phyloP scores from a whole-genome alignment of 208 protist species.

The Herpetomonas samuelpessoai region DNA sequence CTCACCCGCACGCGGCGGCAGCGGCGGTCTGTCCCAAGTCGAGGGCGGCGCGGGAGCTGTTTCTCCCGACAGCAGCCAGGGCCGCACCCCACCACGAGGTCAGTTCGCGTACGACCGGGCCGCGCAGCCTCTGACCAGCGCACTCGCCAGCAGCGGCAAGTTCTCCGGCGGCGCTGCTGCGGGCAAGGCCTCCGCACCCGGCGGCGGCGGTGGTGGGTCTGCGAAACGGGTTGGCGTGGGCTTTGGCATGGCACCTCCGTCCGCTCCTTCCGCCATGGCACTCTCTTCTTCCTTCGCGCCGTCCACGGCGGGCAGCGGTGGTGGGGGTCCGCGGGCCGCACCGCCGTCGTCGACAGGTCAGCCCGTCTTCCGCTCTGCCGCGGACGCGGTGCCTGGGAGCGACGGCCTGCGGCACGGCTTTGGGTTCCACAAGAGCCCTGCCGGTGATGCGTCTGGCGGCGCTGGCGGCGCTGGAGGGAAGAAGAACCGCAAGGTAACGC shows the following conservation, averaged over 20 bases:
- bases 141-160: neutral
- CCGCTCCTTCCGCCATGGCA: too few relatives aligned
- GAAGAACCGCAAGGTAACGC: conserved; percentile 44
- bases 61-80: too few relatives aligned
- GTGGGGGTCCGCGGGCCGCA: neutral
- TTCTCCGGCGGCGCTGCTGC: neutral
- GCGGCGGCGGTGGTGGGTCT: conserved; percentile 3
- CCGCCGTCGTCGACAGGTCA: neutral
- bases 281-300: too few relatives aligned
- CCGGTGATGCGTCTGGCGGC: conserved; percentile 7
- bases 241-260: conserved; percentile 4
- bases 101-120: neutral
- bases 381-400: conserved; percentile 6
- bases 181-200: conserved; percentile 1
- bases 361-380: neutral
- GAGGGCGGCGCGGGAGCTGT: too few relatives aligned
- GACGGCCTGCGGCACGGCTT: conserved; percentile 35
- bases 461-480: conserved; percentile 13
- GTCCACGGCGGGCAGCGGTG: neutral
- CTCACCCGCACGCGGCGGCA: too few relatives aligned
- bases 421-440: conserved; percentile 27
- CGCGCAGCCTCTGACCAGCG: neutral
- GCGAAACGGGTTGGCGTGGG: neutral
- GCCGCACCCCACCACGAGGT: neutral
- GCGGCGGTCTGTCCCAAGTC: too few relatives aligned